Evolutionary conservation across 1,284 basidiomycete genomes (phyloP).

Genomic region (Anthracocystis panici-leucophaei): DNA sequence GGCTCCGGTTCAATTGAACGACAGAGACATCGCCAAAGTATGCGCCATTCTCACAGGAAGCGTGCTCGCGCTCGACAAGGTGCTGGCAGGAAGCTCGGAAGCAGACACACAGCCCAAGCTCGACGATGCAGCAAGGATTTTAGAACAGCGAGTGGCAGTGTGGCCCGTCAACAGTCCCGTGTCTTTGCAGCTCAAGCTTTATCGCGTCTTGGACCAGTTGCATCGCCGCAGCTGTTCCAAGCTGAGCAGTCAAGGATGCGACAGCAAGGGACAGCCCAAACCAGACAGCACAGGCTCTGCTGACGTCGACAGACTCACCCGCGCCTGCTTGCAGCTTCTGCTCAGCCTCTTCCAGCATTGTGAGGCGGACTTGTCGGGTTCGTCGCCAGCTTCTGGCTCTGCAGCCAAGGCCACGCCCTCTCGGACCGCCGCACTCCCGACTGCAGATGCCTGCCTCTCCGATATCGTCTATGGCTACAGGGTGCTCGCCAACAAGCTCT

Average conservation of each 20-base stretch:
- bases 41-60: constrained; percentile 30
- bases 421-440: constrained; percentile 21
- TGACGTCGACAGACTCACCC: constrained; percentile 26
- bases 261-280: constrained; percentile 43
- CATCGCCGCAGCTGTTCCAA: constrained; percentile 44
- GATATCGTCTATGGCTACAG: constrained; percentile 42
- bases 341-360: constrained; percentile 13
- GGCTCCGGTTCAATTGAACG: constrained; percentile 1
- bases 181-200: constrained; percentile 41
- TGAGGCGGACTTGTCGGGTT: not conserved
- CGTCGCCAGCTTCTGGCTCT: not conserved
- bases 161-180: constrained; percentile 32
- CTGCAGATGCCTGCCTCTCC: constrained; percentile 23
- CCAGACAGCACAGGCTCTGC: constrained; percentile 16
- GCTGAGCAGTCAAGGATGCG: constrained; percentile 31
- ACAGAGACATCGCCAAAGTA: constrained; percentile 23
- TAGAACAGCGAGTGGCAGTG: constrained; percentile 7
- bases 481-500: constrained; percentile 45
- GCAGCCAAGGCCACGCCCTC: constrained; percentile 10
- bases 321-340: constrained; percentile 38
- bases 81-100: constrained; percentile 23
- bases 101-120: constrained; percentile 29
- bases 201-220: constrained; percentile 48
- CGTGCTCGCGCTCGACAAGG: constrained; percentile 44
- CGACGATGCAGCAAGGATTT: constrained; percentile 19